These are phyloP conservation scores for Erythrobasidium yunnanense DNA, from an alignment of 768 basidiomycete genomes.

Conservation along the genomic window DNA sequence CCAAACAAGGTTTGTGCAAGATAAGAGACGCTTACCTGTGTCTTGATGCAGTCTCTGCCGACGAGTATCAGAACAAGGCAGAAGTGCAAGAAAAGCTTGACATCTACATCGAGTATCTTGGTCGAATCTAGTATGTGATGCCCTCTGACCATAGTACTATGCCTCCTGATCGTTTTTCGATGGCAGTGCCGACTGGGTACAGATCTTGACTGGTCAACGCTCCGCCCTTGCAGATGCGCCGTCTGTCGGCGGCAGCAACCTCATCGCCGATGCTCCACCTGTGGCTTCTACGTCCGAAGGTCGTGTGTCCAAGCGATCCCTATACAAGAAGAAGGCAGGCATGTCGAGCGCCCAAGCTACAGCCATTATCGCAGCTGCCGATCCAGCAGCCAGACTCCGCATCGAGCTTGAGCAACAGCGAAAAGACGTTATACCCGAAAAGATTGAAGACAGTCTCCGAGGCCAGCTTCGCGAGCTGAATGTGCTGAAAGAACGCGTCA, in stretches of 20 bases:
- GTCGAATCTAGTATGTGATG: constrained; percentile 2
- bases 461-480: constrained; percentile 1
- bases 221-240: constrained; percentile 10
- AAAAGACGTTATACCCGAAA: background rate
- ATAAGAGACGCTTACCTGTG: too few relatives aligned
- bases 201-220: constrained; percentile 16
- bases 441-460: constrained; percentile 1
- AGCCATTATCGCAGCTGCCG: constrained; percentile 1
- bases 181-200: constrained; percentile 16
- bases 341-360: background rate
- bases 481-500: constrained; percentile 13
- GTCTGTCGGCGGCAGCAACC: background rate
- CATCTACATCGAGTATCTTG: constrained; percentile 31
- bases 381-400: constrained; percentile 12
- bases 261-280: background rate
- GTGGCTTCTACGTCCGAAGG: background rate
- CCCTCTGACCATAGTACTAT: background rate
- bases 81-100: constrained; percentile 32
- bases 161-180: background rate
- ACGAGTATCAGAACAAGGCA: constrained; percentile 35
- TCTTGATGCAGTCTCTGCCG: constrained; percentile 29
- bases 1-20: too few relatives aligned
- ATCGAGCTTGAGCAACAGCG: constrained; percentile 8
- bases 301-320: constrained; percentile 4
- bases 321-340: constrained; percentile 3